Conservation (phyloP, 2,329 filamentous ascomycete genomes). For the Thielaviopsis punctulata region DNA sequence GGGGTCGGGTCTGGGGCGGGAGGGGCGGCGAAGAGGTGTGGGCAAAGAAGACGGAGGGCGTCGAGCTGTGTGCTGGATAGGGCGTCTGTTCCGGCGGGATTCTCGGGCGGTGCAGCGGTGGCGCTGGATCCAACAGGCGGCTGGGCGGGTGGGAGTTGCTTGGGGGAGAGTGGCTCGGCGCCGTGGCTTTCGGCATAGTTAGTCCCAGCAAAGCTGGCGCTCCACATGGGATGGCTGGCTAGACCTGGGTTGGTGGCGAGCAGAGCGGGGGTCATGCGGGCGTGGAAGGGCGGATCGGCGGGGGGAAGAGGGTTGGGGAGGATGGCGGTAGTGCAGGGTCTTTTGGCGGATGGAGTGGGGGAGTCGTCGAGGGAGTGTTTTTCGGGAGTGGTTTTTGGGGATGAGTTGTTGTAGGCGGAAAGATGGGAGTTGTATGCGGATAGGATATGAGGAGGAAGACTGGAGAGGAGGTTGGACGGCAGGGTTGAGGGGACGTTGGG, state of each 20-base stretch:
- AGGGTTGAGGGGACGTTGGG: not conserved
- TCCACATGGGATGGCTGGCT: conserved; percentile 6
- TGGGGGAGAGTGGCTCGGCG: too few species aligned
- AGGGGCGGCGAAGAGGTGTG: not conserved
- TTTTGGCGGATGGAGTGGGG: not conserved
- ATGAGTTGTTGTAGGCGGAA: not conserved
- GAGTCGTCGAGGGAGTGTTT: not conserved
- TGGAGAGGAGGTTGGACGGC: not conserved
- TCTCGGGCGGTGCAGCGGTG: not conserved
- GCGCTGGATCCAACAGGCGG: too few species aligned
- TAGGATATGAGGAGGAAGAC: not conserved
- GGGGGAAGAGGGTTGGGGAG: conserved; percentile 2
- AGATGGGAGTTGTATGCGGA: not conserved
- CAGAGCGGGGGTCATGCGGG: conserved; percentile 2
- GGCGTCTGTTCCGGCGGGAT: not conserved
- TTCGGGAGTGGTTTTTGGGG: not conserved
- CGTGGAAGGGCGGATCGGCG: not conserved
- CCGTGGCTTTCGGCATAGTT: not conserved
- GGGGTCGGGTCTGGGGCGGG: not conserved
- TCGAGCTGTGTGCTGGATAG: not conserved
- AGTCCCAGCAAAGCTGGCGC: not conserved
- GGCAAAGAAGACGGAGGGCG: not conserved
- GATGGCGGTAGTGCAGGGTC: not conserved
- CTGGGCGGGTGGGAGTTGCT: too few species aligned
- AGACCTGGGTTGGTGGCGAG: conserved; percentile 3